Base-by-base conservation (phyloP, 1,284 basidiomycete species). In the Melampsora occidentalis region DNA sequence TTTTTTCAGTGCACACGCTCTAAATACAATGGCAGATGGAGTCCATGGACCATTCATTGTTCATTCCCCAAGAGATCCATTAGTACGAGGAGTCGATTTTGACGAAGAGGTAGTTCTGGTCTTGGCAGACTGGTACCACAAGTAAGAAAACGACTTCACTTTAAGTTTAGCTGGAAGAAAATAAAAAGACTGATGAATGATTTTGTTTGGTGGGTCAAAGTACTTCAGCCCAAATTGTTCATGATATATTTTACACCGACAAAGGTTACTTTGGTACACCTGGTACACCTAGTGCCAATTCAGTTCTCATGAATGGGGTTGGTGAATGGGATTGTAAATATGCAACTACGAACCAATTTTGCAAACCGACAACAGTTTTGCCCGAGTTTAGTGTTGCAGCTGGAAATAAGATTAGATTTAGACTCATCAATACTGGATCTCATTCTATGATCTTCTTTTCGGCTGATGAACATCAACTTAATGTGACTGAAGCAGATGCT, bases 271-370 rank as follows among this genome's bases (percentile, higher is more conserved):
- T 80, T 28, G 81, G 80, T 5, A 69, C 80, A n/a, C 75, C 79
- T 49, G 82, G 81, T 9, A 80, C 81, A 7, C 80, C 82, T 1
- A 81, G 81, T 0, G 83, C 86, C 0, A 81, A 86, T 70, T 83
- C 85, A 0, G 87, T 86, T 1, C 80, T 87, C n/a, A 84, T 89
- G 79, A 88, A 89, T 70, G 87, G 88, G 57, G 42, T 76, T n/a
- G 72, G 72, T 25, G 65, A 67, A 63, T 76, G 72, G 72, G 67
- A 76, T 49, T 76, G 72, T 63, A 62, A 57, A 14, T 48, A n/a
- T 42, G 72, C 72, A 1, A 76, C 66, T 31, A 62, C n/a, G 4
- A 2, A 64, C 46, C 53, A 76, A 42, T 33, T 49, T 33, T 76
- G 72, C 57, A 22, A 62, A 46, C 49, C 48, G 22, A 42, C 77